Evolutionary conservation across 2,329 filamentous ascomycete species (phyloP), one percentile per base, ranked within the genome.

Genomic region (Fusarium concolor): DNA sequence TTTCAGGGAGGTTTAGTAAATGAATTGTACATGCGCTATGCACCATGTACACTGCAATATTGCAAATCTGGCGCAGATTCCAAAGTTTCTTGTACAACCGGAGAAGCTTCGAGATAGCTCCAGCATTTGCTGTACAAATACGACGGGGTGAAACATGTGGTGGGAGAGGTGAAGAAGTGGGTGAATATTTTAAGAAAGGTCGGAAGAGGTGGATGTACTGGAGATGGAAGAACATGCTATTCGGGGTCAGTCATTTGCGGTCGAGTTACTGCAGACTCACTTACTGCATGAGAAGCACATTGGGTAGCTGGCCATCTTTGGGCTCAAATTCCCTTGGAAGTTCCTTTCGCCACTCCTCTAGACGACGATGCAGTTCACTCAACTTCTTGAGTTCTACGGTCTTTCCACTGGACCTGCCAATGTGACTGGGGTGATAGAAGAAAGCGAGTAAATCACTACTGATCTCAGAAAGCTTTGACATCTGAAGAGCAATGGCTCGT

Each of bases 11-110:
- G 70, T 97, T 97, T 35, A 99, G 88, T 20, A 99, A 82, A 74
- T 98, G 96, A 38, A 98, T 96, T 0, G 94, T 97, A 76, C 94
- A 97, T 29, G 96, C 94, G 6, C 93, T 96, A 77, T 98, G 95
- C 0, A 92, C 86, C 80, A 98, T 97, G 78, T 99, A 99, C 1
- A 98, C 94, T 5, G 92, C 94, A 72, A 98, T 93, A 75, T 98
- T 98, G 80, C 93, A 97, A 33, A 99, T 97, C 76, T 98, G 95
- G 6, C 93, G 89, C 14, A 98, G 81, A 11, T 95, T 93, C 78
- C 97, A 96, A 2, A 90, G 90, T 71, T 95, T 93, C 78, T 97
- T 97, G 80, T 98, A 99, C 2, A 97, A 82, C 1, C 96, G 90
- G 81, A 97, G 90, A n/a, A 97, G 83, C 75, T 97, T 98, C 0